Evolutionary conservation across 257 asterid species (phyloP), one percentile per base, ranked within the genome.

Genomic region (Scutellaria baicalensis): DNA sequence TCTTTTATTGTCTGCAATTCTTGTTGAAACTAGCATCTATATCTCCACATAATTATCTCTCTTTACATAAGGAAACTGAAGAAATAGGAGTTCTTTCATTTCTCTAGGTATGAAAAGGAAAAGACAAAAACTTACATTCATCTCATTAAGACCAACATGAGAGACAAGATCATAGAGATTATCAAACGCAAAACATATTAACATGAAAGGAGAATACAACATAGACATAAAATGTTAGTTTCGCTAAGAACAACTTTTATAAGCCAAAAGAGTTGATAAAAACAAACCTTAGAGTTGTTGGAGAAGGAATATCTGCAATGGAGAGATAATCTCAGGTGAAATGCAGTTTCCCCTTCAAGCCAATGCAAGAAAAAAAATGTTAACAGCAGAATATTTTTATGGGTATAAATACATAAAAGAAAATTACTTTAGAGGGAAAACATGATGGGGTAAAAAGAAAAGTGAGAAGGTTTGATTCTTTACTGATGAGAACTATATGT

Each of bases 401-500:
- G 54, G 31, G 44, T 44, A 14, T n/a, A 50, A 72, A 75, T 14
- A 12, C 6, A 56, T 1, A 38, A 23, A 45, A 57, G 9, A 23
- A 47, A 43, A 17, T 27, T 35, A 48, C 67, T 57, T 27, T 27
- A 27, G 33, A 27, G 33, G 76, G 71, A 74, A 59, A 43, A 64
- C 61, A 58, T 73, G 73, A 77, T 64, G 73, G 68, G 48, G 43
- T 66, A 17, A 45, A 63, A 38, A 59, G 12, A 45, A 70, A 47
- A 59, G 68, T 45, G 52, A 75, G 71, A 38, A 27, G 68, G 52
- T 76, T 51, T 59, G 70, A 64, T 72, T 42, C 69, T 61, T 39
- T 58, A 64, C 33, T 79, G 77, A 82, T 76, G 70, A 82, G 74
- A 76, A 74, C 81, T 50, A 79, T 66, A 74, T 83, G 80, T 81